Evolutionary conservation across 2,329 filamentous ascomycete genomes (phyloP).

Genomic region (Diplodia sapinea): DNA sequence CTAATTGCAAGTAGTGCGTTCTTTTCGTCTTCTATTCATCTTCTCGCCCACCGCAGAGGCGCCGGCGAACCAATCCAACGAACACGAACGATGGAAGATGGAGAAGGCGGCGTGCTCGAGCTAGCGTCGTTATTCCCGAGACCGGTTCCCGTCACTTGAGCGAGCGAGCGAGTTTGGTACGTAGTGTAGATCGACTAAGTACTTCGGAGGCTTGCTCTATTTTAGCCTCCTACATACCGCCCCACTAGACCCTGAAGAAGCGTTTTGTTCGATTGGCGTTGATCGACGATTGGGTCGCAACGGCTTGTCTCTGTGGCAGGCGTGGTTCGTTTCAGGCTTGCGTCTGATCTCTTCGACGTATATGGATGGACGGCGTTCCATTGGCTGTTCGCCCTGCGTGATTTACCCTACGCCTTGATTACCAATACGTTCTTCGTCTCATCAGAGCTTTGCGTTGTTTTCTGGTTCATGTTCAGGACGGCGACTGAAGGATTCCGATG

Average conservation of each 20-base stretch:
- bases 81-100: background rate
- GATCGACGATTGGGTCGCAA: background rate
- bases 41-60: background rate
- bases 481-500: background rate
- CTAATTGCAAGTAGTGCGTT: background rate
- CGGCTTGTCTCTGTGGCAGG: background rate
- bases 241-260: background rate
- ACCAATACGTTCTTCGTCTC: background rate
- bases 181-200: no score
- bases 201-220: background rate
- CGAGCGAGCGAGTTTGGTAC: background rate
- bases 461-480: background rate
- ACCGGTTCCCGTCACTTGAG: background rate
- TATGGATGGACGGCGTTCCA: background rate
- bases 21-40: background rate
- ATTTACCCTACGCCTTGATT: background rate
- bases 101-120: background rate
- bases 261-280: background rate
- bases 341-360: background rate
- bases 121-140: background rate
- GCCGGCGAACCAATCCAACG: background rate
- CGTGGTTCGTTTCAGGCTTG: background rate
- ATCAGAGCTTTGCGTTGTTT: no score
- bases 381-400: background rate
- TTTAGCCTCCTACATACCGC: background rate